Evolutionary conservation across 169 alveolate species (phyloP).

Genomic region (Eimeria falciformis): DNA sequence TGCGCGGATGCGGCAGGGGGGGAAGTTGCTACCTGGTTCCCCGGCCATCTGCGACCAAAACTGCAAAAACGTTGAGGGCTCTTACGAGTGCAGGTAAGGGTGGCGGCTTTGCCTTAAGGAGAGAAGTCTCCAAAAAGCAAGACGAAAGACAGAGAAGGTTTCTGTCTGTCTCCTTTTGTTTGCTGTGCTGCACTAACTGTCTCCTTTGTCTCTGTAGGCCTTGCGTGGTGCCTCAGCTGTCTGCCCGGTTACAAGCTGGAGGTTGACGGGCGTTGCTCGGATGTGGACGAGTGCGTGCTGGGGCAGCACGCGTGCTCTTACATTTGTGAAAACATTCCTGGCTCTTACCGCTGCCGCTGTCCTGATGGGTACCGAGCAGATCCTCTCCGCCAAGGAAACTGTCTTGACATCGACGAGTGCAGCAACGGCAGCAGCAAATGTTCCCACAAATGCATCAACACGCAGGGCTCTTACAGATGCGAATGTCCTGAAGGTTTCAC

Average conservation of each 20-base stretch:
- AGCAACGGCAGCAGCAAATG: not conserved
- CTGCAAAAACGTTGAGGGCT: not conserved
- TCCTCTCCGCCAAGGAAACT: not conserved
- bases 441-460: slow-evolving; percentile 74
- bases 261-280: slow-evolving; percentile 47
- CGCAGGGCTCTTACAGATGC: slow-evolving; percentile 79
- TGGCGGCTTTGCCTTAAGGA: no score
- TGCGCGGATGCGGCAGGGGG: slow-evolving; percentile 1
- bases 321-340: slow-evolving; percentile 78
- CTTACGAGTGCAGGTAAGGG: slow-evolving; percentile 26
- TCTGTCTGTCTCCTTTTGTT: no score
- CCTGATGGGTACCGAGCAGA: not conserved
- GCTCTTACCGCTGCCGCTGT: slow-evolving; percentile 80
- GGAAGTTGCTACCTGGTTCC: slow-evolving; percentile 9
- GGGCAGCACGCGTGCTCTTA: slow-evolving; percentile 6
- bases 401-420: slow-evolving; percentile 59
- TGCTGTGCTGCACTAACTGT: no score
- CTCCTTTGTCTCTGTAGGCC: no score
- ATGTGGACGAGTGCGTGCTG: slow-evolving; percentile 33
- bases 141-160: no score
- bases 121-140: no score
- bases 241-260: slow-evolving; percentile 28
- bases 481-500: slow-evolving; percentile 51
- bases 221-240: slow-evolving; percentile 38
- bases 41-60: slow-evolving; percentile 27